A percentile compares a stretch with the other conserved stretches of the same genome.
Conservation (phyloP, 208 protist species). For the Acanthamoeba comandoni region DNA sequence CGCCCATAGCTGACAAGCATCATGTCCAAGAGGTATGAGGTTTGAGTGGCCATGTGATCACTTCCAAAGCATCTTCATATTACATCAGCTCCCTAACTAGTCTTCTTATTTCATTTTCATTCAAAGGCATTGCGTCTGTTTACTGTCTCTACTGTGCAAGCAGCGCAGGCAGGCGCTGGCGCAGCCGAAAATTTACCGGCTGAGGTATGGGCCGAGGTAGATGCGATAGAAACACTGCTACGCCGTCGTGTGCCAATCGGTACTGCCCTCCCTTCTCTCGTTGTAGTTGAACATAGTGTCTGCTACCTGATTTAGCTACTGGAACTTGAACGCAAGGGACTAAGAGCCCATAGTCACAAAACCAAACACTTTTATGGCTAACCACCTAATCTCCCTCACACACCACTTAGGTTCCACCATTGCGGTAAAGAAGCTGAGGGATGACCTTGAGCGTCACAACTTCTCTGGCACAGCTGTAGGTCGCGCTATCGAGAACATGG, state of each 20-base stretch:
- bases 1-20: conserved; percentile 69
- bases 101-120: neutral
- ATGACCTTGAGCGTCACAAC: conserved; percentile 53
- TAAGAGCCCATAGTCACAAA: neutral
- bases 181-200: conserved; percentile 40
- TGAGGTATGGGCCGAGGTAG: conserved; percentile 58
- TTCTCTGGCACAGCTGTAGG: conserved; percentile 25
- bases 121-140: conserved; percentile 53
- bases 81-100: neutral
- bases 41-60: too few species aligned
- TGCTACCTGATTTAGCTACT: neutral
- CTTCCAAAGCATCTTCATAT: neutral
- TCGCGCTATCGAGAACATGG: conserved; percentile 43
- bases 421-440: conserved; percentile 50
- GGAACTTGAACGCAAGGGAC: neutral
- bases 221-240: conserved; percentile 22
- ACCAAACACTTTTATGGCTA: neutral
- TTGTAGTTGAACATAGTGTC: neutral
- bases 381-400: too few species aligned
- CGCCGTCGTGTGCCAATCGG: conserved; percentile 58
- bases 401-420: conserved; percentile 8
- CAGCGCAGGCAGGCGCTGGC: conserved; percentile 15
- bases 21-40: conserved; percentile 66
- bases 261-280: neutral
- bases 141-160: conserved; percentile 61